phyloP scores from a whole-genome alignment of 1,139 yeast species.

The Candida neerlandica region DNA sequence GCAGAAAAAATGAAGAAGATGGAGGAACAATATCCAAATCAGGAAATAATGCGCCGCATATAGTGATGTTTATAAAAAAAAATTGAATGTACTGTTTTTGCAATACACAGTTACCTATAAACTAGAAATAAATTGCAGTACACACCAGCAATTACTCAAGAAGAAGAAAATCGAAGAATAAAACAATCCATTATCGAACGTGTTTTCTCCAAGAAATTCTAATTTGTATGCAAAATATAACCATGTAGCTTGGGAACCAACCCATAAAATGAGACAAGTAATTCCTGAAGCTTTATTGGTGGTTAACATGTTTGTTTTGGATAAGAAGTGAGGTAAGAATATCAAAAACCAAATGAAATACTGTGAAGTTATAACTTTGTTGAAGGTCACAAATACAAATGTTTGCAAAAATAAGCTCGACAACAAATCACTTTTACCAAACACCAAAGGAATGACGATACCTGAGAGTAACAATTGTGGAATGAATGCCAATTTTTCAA shows the following conservation, averaged over 20 bases:
- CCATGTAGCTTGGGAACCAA: constrained; percentile 76
- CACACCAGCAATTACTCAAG: constrained; percentile 62
- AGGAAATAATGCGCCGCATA: constrained; percentile 1
- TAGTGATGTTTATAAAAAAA: no score
- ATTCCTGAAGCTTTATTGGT: constrained; percentile 35
- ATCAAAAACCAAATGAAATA: constrained; percentile 94
- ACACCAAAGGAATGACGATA: constrained; percentile 59
- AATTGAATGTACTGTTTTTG: not conserved
- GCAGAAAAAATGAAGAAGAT: not conserved
- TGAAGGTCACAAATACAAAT: constrained; percentile 83
- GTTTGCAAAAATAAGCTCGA: constrained; percentile 85
- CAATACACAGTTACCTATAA: constrained; percentile 9
- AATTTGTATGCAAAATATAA: constrained; percentile 72
- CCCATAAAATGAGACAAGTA: constrained; percentile 58
- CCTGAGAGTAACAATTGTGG: constrained; percentile 76
- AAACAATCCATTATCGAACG: constrained; percentile 66
- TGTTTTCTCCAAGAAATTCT: constrained; percentile 75
- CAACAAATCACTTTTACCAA: constrained; percentile 56
- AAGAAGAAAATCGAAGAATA: constrained; percentile 68
- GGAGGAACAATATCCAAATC: not conserved
- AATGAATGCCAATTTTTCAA: constrained; percentile 66
- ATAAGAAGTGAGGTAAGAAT: constrained; percentile 71
- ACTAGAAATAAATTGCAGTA: constrained; percentile 60
- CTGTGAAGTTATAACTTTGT: constrained; percentile 92
- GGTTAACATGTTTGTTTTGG: constrained; percentile 40